Base-by-base conservation (phyloP, 169 alveolate genomes). In the Eimeria praecox region DNA sequence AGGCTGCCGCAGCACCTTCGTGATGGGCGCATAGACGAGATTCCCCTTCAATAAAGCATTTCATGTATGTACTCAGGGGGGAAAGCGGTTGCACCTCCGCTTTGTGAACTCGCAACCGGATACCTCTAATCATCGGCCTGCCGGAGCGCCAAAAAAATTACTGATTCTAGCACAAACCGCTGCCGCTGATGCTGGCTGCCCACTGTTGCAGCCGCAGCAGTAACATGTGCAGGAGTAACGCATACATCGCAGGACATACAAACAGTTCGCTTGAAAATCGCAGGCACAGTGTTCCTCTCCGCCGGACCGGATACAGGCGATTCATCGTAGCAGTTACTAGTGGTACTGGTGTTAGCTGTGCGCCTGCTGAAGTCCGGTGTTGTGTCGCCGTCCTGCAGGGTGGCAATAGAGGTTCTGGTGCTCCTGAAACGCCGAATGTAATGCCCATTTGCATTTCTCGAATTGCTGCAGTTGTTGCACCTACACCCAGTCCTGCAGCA, bases 141-240 rank as follows among this genome's bases (percentile, higher is more conserved):
- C 20, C 73, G 44, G 44, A 20, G n/a, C 80, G 62, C 33, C 62
- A 27, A 35, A 42, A 86, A 86, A 38, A 38, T 16, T 27, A 62
- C 92, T 10, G 92, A 59, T 20, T 86, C 92, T 22, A 86, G 92
- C 80, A 86, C 54, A 59, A 10, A 86, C n/a, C 75, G 24, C 78
- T 59, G 52, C 40, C 78, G 14, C 80, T 14, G 24, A 3, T 83
- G 90, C 14, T 49, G 42, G 75, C 38, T 82, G 90, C 75, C 62
- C 90, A 35, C 44, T 30, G 73, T 20, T 46, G 71, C 52, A 46
- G 44, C 42, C 56, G 80, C 80, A 56, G 92, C 77, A 54, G 92
- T 80, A 24, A 27, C 80, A 77, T 4, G 40, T 77, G 33, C 2
- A 73, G 85, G 85, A 18, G 91, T 77, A 0, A 30, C 56, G 44